These are phyloP conservation scores for Sphaerostilbella broomeana DNA, from an alignment of 2,329 filamentous ascomycete species.

Conservation along the genomic window DNA sequence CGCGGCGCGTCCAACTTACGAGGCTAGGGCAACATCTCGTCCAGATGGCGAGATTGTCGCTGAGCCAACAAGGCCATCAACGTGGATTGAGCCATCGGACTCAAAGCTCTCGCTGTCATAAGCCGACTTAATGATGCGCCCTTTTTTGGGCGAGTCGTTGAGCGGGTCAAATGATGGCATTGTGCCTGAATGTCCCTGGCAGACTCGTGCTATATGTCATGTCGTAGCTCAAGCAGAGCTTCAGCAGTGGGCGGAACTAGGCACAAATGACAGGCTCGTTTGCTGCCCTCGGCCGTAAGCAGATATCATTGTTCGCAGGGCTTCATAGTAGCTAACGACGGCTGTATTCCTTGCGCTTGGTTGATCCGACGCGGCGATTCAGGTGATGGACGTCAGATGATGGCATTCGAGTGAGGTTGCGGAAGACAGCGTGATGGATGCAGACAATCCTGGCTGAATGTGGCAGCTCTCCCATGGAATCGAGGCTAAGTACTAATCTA, in stretches of 20 bases:
- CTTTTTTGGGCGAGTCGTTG: constrained; percentile 44
- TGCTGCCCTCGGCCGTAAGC: neutral
- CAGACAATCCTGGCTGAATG: too few relatives aligned
- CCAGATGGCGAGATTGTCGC: constrained; percentile 90
- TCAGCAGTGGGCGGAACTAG: neutral
- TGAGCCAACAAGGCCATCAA: constrained; percentile 76
- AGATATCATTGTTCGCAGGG: constrained; percentile 1
- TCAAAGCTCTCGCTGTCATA: constrained; percentile 86
- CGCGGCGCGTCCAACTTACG: constrained; percentile 38
- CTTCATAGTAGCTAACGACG: neutral
- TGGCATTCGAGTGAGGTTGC: neutral
- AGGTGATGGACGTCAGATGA: neutral
- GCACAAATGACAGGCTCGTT: neutral
- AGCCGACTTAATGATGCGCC: constrained; percentile 57
- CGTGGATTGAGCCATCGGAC: constrained; percentile 73
- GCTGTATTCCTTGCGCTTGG: neutral
- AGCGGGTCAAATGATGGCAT: constrained; percentile 46
- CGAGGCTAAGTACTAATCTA: too few relatives aligned
- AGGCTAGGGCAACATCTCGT: constrained; percentile 83
- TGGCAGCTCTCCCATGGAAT: too few relatives aligned
- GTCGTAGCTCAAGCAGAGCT: constrained; percentile 11
- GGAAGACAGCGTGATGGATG: too few relatives aligned
- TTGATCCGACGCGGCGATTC: neutral
- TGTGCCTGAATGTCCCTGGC: constrained; percentile 18
- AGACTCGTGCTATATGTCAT: constrained; percentile 18